These are phyloP conservation scores for Exophiala oligosperma DNA, from an alignment of 2,329 filamentous ascomycete species.

Conservation along the genomic window DNA sequence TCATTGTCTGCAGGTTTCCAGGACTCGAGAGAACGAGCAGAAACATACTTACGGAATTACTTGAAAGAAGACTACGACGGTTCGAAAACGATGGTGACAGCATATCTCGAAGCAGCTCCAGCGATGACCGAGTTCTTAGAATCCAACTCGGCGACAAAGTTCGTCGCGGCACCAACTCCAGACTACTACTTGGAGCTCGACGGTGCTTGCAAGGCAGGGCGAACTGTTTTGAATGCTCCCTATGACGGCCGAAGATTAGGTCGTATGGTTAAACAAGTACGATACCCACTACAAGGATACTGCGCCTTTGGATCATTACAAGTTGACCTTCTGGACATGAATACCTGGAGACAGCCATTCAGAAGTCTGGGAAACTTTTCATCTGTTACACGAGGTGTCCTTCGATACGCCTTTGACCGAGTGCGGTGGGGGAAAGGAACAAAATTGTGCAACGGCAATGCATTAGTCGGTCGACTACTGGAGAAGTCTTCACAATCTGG, in stretches of 20 bases:
- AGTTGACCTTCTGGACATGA: not conserved
- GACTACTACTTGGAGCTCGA: slow-evolving; percentile 17
- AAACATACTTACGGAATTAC: slow-evolving; percentile 11
- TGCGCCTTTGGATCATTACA: slow-evolving; percentile 12
- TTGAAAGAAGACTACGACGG: slow-evolving; percentile 11
- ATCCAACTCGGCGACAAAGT: slow-evolving; percentile 6
- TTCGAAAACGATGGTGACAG: slow-evolving; percentile 10
- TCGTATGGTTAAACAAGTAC: slow-evolving; percentile 2
- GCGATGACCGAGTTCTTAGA: slow-evolving; percentile 36
- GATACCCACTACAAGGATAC: slow-evolving; percentile 13
- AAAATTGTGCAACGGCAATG: slow-evolving; percentile 10
- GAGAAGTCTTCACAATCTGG: slow-evolving; percentile 1
- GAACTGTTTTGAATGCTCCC: slow-evolving; percentile 7
- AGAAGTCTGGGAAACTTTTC: slow-evolving; percentile 5
- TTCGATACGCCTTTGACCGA: slow-evolving; percentile 2
- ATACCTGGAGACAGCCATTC: slow-evolving; percentile 8
- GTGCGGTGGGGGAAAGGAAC: slow-evolving; percentile 14
- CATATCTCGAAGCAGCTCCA: slow-evolving; percentile 36
- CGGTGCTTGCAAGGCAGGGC: slow-evolving; percentile 6
- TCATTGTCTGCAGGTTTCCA: slow-evolving; percentile 21
- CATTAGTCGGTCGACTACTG: slow-evolving; percentile 11
- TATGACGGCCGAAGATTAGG: slow-evolving; percentile 11
- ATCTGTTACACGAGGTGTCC: slow-evolving; percentile 1
- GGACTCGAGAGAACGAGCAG: slow-evolving; percentile 32
- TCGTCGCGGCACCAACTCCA: slow-evolving; percentile 4